phyloP scores from a whole-genome alignment of 495 filamentous ascomycete species.

The Barbatosphaeria neglecta region DNA sequence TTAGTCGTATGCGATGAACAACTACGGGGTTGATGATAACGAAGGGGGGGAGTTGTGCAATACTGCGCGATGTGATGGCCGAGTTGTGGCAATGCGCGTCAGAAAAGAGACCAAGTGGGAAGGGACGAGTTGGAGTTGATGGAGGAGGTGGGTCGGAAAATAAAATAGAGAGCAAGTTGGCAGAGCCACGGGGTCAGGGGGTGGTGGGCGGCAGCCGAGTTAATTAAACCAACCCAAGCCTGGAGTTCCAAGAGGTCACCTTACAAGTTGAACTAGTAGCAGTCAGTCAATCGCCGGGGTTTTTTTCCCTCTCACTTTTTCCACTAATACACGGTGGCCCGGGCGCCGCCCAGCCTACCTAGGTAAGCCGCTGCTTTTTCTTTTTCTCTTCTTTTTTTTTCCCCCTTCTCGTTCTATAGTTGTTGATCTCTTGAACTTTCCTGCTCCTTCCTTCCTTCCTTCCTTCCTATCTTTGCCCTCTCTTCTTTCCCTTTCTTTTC shows the following conservation, averaged over 20 bases:
- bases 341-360: too few relatives aligned
- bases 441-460: neutral
- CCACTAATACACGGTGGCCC: too few relatives aligned
- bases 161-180: neutral
- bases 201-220: slow-evolving; percentile 1
- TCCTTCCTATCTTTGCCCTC: neutral
- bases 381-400: neutral
- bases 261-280: neutral
- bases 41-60: too few relatives aligned
- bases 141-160: neutral
- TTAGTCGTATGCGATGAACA: too few relatives aligned
- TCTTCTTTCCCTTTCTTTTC: neutral
- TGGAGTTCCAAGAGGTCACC: neutral
- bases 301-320: neutral
- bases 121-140: neutral
- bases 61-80: too few relatives aligned
- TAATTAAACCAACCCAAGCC: neutral
- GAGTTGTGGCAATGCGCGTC: too few relatives aligned
- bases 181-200: neutral
- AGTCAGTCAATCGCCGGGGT: neutral
- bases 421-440: too few relatives aligned
- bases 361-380: too few relatives aligned
- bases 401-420: neutral
- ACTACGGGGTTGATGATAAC: too few relatives aligned
- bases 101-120: too few relatives aligned